Evolutionary conservation across 805 yeast genomes (phyloP).

Genomic region (Barnettozyma salicaria): DNA sequence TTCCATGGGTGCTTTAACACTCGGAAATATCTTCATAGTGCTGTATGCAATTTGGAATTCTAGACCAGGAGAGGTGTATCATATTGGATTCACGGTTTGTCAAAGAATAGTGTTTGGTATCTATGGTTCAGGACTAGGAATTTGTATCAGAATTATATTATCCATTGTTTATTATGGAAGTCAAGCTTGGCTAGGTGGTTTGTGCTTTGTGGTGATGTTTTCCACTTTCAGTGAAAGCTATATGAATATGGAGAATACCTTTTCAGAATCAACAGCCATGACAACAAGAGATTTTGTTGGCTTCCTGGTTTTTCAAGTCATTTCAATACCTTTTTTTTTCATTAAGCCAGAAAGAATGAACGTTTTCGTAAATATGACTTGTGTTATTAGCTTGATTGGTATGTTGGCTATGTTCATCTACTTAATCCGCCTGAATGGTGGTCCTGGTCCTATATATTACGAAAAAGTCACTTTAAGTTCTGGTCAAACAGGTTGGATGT

Average conservation of each 20-base stretch:
- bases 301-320: conserved; percentile 38
- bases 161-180: conserved; percentile 38
- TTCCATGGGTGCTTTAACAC: conserved; percentile 35
- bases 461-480: conserved; percentile 22
- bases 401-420: conserved; percentile 37
- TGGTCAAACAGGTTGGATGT: conserved; percentile 33
- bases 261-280: conserved; percentile 34
- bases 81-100: conserved; percentile 34
- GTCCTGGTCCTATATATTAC: conserved; percentile 31
- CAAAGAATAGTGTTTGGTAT: conserved; percentile 37
- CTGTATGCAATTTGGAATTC: conserved; percentile 33
- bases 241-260: conserved; percentile 33
- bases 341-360: conserved; percentile 41
- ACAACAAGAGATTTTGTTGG: conserved; percentile 38
- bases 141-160: conserved; percentile 34
- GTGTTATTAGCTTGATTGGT: conserved; percentile 33
- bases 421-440: conserved; percentile 29
- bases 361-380: conserved; percentile 30
- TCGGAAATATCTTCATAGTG: conserved; percentile 35
- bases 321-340: conserved; percentile 36
- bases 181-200: conserved; percentile 40
- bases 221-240: conserved; percentile 32
- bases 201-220: conserved; percentile 33
- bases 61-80: conserved; percentile 36
- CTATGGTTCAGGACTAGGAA: conserved; percentile 35